Evolutionary conservation across 2,329 filamentous ascomycete species (phyloP), one percentile per base, ranked within the genome.

Genomic region (Aspergillus spinulosporus): DNA sequence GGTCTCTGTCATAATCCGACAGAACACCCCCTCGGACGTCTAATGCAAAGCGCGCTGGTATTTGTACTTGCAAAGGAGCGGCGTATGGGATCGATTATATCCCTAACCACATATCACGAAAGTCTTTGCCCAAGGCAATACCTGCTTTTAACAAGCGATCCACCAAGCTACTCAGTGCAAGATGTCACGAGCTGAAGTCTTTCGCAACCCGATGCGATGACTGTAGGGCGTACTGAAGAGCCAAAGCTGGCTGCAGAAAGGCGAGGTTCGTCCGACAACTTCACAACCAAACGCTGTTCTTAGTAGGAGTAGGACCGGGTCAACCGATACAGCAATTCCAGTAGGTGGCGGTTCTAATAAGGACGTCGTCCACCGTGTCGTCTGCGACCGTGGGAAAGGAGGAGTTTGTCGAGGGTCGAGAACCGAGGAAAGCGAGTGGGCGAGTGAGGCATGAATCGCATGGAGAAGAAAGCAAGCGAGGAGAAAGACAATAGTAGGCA

Each of bases 1-100:
- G 76, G 75, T 76, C 77, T 80, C 78, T 78, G 78, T 80, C 78
- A 80, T 80, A 79, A 74, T 80, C 76, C 67, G 78, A 78, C 78
- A 78, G 75, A 73, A 68, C 68, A 73, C 74, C 76, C 74, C 76
- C 74, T 76, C 74, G 67, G 62, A 64, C 59, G 66, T 34, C 67
- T 56, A 66, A 66, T 59, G 64, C 61, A 64, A 66, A 63, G 63
- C 61, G 60, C 59, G 59, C 60, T 60, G 57, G 58, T 57, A 59
- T 57, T 57, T 62, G 58, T 58, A 59, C 52, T 59, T 62, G 58
- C 55, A 55, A 58, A 57, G 21, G 54, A 54, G 46, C 37, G 56
- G 51, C 56, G 55, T 55, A 44, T 47, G 53, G 54, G 49, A 55
- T 55, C 58, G 51, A 54, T 61, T 64, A 59, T 50, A 58, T 53